These are phyloP conservation scores for Thielaviopsis musarum DNA, from an alignment of 2,329 filamentous ascomycete genomes.

Conservation along the genomic window DNA sequence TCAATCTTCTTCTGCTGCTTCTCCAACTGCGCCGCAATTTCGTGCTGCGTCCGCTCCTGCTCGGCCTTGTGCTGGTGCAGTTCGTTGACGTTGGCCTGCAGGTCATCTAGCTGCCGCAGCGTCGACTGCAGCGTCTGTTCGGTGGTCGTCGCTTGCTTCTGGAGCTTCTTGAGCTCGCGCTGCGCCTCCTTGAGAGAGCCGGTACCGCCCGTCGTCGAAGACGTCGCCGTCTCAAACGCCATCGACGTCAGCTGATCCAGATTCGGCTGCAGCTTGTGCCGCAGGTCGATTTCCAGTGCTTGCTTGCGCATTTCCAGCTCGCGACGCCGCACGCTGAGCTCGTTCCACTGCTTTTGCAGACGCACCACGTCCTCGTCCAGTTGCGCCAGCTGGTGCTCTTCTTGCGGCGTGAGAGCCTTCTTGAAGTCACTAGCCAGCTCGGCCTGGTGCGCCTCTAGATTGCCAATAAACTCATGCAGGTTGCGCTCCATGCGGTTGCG, in stretches of 20 bases:
- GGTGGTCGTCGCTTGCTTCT: slow-evolving; percentile 48
- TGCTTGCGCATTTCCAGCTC: slow-evolving; percentile 69
- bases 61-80: slow-evolving; percentile 39
- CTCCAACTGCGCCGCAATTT: slow-evolving; percentile 61
- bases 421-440: slow-evolving; percentile 82
- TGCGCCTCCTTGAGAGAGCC: slow-evolving; percentile 61
- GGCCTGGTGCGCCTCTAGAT: slow-evolving; percentile 57
- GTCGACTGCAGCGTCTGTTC: slow-evolving; percentile 54
- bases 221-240: slow-evolving; percentile 44
- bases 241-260: slow-evolving; percentile 71
- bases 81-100: slow-evolving; percentile 33
- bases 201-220: slow-evolving; percentile 14
- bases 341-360: slow-evolving; percentile 59
- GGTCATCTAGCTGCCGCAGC: slow-evolving; percentile 50
- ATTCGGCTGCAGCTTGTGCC: slow-evolving; percentile 74
- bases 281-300: slow-evolving; percentile 68
- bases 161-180: slow-evolving; percentile 63
- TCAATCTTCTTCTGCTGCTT: slow-evolving; percentile 81
- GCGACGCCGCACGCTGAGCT: slow-evolving; percentile 54
- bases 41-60: slow-evolving; percentile 56
- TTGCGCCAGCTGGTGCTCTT: slow-evolving; percentile 63
- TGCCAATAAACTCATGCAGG: slow-evolving; percentile 59
- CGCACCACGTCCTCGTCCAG: slow-evolving; percentile 54
- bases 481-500: slow-evolving; percentile 57
- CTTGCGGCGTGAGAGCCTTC: slow-evolving; percentile 66